Percentiles rank a stretch among this genome's conserved stretches.
These are phyloP conservation scores for Naematelia aurantialba DNA, from an alignment of 768 basidiomycete genomes.

Conservation along the genomic window DNA sequence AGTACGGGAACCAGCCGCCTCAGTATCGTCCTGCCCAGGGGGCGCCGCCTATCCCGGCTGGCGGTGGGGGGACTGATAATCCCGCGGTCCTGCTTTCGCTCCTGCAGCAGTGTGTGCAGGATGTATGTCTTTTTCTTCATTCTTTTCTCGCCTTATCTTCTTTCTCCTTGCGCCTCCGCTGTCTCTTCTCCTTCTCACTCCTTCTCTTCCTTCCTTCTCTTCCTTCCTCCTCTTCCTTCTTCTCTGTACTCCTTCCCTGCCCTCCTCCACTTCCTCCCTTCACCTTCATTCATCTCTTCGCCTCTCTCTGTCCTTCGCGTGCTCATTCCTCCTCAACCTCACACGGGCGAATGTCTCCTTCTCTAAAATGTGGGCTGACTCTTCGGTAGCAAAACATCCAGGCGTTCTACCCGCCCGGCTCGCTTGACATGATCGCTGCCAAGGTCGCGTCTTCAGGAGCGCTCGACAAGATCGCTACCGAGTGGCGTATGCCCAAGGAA, in stretches of 20 bases:
- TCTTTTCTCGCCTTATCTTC: neutral
- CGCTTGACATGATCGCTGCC: slow-evolving; percentile 50
- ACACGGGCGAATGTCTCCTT: no score
- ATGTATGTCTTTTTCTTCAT: slow-evolving; percentile 30
- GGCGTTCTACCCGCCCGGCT: slow-evolving; percentile 53
- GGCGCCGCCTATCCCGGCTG: slow-evolving; percentile 29
- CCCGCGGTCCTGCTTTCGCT: slow-evolving; percentile 27
- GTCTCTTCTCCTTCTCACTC: neutral
- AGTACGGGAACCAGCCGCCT: slow-evolving; percentile 41
- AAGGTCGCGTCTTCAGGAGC: slow-evolving; percentile 49
- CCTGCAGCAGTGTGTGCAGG: slow-evolving; percentile 49
- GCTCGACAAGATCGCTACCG: slow-evolving; percentile 47
- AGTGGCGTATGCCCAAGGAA: slow-evolving; percentile 53
- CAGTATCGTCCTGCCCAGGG: slow-evolving; percentile 26
- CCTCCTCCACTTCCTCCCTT: neutral
- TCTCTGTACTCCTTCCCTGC: neutral
- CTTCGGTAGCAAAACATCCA: slow-evolving; percentile 48
- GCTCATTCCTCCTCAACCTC: neutral
- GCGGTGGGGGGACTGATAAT: slow-evolving; percentile 21
- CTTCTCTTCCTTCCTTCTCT: neutral
- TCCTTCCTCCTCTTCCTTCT: neutral
- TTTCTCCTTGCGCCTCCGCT: no score
- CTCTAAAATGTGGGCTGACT: slow-evolving; percentile 1
- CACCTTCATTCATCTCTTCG: neutral
- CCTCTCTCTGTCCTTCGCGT: neutral